phyloP scores from a whole-genome alignment of 306 rosid species.

The Rosa lucieae region DNA sequence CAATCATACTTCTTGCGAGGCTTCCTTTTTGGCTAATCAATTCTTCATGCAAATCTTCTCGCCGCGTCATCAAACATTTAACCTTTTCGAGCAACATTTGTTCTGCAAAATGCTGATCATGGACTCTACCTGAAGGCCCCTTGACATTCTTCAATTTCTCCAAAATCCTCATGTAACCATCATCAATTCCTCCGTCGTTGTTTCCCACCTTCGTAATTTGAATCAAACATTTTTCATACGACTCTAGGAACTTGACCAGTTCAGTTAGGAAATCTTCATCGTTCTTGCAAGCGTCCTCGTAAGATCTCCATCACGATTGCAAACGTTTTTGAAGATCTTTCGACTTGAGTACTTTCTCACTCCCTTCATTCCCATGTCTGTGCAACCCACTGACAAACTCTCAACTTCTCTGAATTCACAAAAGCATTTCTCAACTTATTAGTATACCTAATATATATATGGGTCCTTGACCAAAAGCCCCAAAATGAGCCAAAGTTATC shows the following conservation, averaged over 20 bases:
- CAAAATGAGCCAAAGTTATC: too few relatives aligned
- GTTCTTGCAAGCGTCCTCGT: not conserved
- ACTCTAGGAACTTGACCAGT: not conserved
- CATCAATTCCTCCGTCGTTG: not conserved
- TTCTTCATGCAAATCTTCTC: not conserved
- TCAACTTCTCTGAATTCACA: too few relatives aligned
- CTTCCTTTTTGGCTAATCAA: not conserved
- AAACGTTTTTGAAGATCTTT: too few relatives aligned
- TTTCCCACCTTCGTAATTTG: not conserved
- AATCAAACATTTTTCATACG: not conserved
- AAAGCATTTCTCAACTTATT: too few relatives aligned
- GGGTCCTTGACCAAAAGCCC: too few relatives aligned
- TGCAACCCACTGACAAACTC: too few relatives aligned
- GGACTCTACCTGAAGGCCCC: not conserved
- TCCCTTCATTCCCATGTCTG: too few relatives aligned
- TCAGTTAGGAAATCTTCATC: not conserved
- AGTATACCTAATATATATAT: too few relatives aligned
- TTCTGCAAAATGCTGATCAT: not conserved
- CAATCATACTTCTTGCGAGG: not conserved
- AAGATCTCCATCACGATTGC: not conserved
- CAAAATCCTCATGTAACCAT: not conserved
- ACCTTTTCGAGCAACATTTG: not conserved
- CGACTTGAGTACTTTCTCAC: too few relatives aligned
- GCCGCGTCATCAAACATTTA: not conserved
- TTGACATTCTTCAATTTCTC: not conserved